These are phyloP conservation scores for Umbelopsis vinacea DNA, from an alignment of 192 early-diverging fungal species.

Conservation along the genomic window DNA sequence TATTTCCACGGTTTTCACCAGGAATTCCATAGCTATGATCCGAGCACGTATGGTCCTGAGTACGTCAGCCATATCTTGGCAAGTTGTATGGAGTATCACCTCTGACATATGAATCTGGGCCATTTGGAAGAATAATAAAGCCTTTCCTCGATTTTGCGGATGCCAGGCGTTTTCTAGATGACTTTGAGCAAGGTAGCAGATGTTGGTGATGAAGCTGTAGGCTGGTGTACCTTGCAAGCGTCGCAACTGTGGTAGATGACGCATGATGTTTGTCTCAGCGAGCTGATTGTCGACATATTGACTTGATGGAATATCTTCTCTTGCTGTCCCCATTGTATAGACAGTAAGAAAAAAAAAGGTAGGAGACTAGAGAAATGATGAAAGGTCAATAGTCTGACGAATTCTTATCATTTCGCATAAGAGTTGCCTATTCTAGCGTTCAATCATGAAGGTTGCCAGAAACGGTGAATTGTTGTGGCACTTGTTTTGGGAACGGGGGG, in stretches of 20 bases:
- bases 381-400: too few species aligned
- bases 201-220: neutral
- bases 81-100: neutral
- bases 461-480: too few species aligned
- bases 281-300: neutral
- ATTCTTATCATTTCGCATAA: neutral
- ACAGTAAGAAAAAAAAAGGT: neutral
- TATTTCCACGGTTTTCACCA: neutral
- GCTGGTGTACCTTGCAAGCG: neutral
- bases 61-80: neutral
- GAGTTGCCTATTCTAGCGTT: slow-evolving; percentile 7
- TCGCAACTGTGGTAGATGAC: neutral
- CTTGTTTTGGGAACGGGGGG: too few species aligned
- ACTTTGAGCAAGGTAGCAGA: slow-evolving; percentile 8
- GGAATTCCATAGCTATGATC: neutral
- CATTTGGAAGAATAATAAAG: slow-evolving; percentile 4
- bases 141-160: neutral
- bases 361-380: too few species aligned
- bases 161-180: slow-evolving; percentile 2
- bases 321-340: neutral
- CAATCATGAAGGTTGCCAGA: neutral
- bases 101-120: neutral
- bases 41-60: neutral
- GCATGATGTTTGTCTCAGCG: neutral
- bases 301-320: neutral